A percentile compares a stretch with the other conserved stretches of the same genome.
Evolutionary conservation across 2,329 filamentous ascomycete genomes (phyloP).

Genomic region (Metarhizium humberi): DNA sequence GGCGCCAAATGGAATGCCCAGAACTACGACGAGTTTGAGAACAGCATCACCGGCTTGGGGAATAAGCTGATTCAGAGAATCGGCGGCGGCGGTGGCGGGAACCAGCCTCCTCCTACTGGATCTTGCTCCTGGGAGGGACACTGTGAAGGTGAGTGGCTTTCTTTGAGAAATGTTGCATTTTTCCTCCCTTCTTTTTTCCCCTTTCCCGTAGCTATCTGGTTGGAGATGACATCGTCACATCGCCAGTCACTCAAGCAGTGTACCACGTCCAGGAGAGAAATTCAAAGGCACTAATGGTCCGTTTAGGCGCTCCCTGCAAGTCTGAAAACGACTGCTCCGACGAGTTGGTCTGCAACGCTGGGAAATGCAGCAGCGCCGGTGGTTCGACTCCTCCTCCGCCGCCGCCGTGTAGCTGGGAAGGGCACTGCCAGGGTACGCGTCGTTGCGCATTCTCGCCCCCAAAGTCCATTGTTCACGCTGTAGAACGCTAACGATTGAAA

Average conservation of each 20-base stretch:
- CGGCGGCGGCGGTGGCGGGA: slow-evolving; percentile 7
- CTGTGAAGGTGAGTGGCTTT: slow-evolving; percentile 5
- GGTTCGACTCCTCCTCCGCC: background rate
- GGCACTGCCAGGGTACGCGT: slow-evolving; percentile 9
- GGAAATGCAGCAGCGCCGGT: slow-evolving; percentile 8
- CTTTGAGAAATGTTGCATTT: background rate
- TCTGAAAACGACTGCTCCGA: slow-evolving; percentile 9
- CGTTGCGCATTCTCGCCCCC: background rate
- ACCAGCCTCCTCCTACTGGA: background rate
- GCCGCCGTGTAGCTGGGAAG: background rate
- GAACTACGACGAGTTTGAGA: slow-evolving; percentile 39
- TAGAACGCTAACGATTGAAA: background rate
- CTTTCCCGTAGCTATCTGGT: too few relatives aligned
- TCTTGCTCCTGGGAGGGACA: slow-evolving; percentile 13
- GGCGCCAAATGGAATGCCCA: slow-evolving; percentile 46
- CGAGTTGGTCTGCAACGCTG: slow-evolving; percentile 9
- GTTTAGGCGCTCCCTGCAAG: too few relatives aligned
- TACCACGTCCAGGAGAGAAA: too few relatives aligned
- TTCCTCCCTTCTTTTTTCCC: too few relatives aligned
- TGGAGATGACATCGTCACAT: too few relatives aligned
- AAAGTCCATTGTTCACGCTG: background rate
- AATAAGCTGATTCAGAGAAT: slow-evolving; percentile 36
- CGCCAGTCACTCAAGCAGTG: too few relatives aligned
- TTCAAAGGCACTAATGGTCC: too few relatives aligned
- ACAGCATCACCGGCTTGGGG: slow-evolving; percentile 41